Evolutionary conservation across 495 filamentous ascomycete species (phyloP).

Genomic region (Hyaloscypha variabilis): DNA sequence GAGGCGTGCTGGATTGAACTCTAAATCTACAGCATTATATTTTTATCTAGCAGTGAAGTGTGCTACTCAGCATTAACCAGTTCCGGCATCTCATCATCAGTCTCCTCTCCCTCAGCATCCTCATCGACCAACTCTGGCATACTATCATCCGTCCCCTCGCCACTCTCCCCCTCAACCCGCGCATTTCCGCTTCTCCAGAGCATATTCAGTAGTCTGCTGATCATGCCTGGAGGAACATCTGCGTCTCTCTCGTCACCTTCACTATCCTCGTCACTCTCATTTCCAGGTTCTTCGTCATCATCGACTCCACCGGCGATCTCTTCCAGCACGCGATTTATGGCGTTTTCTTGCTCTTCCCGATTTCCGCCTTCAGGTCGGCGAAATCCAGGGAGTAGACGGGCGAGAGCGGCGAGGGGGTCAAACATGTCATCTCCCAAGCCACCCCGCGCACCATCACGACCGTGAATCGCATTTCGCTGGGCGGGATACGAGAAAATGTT

Average conservation of each 20-base stretch:
- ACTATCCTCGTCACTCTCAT: conserved; percentile 26
- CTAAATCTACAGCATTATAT: no score
- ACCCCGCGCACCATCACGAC: background rate
- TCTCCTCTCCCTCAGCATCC: conserved; percentile 7
- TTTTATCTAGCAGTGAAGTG: background rate
- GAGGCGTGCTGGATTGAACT: no score
- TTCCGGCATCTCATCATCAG: conserved; percentile 18
- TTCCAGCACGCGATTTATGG: background rate
- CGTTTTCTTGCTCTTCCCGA: conserved; percentile 5
- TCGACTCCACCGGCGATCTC: background rate
- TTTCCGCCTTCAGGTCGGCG: background rate
- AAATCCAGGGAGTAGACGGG: conserved; percentile 15
- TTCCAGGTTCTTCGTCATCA: background rate
- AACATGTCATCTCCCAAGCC: conserved; percentile 15
- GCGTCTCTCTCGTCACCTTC: conserved; percentile 18
- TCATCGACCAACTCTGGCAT: conserved; percentile 1
- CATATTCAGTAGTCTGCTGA: conserved; percentile 14
- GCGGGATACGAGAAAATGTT: conserved; percentile 47
- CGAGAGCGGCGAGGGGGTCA: conserved; percentile 28
- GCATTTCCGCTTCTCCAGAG: background rate
- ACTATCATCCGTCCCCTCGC: conserved; percentile 7
- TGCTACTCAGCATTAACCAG: conserved; percentile 7
- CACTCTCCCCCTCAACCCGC: background rate
- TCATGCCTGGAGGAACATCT: background rate
- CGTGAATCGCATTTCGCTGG: conserved; percentile 12